These are phyloP conservation scores for Eleusine indica DNA, from an alignment of 176 grass and related monocot species.

Conservation along the genomic window DNA sequence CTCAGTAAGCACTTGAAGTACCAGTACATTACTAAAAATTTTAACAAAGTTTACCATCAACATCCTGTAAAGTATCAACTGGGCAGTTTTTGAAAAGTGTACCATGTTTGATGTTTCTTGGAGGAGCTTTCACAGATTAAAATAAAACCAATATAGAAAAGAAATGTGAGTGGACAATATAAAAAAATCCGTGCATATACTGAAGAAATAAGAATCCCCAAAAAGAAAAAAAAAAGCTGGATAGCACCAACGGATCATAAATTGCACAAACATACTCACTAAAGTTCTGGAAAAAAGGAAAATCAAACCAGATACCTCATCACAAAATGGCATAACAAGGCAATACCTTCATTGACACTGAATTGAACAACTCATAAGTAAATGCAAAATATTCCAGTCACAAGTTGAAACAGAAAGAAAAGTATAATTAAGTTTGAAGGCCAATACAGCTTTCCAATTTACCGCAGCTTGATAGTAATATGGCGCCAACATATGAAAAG, in stretches of 20 bases:
- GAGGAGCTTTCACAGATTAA: background rate
- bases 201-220: background rate
- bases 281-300: background rate
- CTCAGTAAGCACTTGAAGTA: too few species aligned
- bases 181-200: background rate
- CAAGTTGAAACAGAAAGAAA: background rate
- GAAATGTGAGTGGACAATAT: background rate
- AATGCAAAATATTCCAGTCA: background rate
- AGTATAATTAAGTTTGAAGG: background rate
- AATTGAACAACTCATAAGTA: constrained; percentile 16
- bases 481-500: background rate
- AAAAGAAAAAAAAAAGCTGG: background rate
- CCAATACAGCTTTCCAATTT: background rate
- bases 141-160: background rate
- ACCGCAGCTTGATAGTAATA: background rate
- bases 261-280: background rate
- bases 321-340: background rate
- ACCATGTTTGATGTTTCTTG: background rate
- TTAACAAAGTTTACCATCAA: too few species aligned
- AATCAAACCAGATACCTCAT: background rate
- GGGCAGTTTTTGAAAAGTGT: too few species aligned
- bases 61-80: too few species aligned
- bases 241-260: background rate
- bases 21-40: too few species aligned
- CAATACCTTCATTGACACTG: background rate